Conservation (phyloP, 495 filamentous ascomycete species). For the Daldinia vernicosa region DNA sequence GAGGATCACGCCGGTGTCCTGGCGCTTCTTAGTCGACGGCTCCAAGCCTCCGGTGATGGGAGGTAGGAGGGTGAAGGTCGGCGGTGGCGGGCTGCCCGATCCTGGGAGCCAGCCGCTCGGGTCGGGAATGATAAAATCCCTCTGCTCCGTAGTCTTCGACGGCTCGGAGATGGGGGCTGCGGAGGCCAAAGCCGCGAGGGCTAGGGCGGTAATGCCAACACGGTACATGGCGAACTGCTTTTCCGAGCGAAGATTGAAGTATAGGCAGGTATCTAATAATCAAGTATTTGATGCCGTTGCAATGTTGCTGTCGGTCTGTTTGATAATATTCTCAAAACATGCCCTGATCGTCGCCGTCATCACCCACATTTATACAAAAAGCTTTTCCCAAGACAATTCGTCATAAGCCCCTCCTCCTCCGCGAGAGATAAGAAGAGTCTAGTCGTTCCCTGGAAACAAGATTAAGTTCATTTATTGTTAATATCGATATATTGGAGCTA, state of each 20-base stretch:
- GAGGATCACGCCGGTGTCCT: constrained; percentile 56
- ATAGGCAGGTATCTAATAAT: constrained; percentile 19
- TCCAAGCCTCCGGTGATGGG: constrained; percentile 55
- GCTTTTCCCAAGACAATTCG: constrained; percentile 11
- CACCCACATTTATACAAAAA: constrained; percentile 38
- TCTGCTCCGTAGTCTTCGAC: constrained; percentile 32
- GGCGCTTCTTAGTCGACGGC: constrained; percentile 47
- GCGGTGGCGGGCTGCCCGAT: constrained; percentile 27
- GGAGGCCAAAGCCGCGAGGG: constrained; percentile 42
- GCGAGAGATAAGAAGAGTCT: constrained; percentile 41
- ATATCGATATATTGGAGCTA: constrained; percentile 45
- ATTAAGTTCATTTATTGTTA: constrained; percentile 45
- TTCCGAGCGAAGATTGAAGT: constrained; percentile 10
- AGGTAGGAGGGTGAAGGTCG: constrained; percentile 41
- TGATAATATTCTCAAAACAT: constrained; percentile 24
- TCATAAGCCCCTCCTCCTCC: constrained; percentile 26
- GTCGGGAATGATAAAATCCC: constrained; percentile 24
- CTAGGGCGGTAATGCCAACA: constrained; percentile 36
- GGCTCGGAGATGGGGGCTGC: constrained; percentile 43
- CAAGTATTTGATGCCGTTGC: constrained; percentile 6
- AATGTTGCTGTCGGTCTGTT: constrained; percentile 5
- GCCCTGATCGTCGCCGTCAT: constrained; percentile 31
- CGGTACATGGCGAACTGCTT: constrained; percentile 38
- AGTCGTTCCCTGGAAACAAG: constrained; percentile 32
- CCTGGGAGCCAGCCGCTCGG: constrained; percentile 29